phyloP scores from a whole-genome alignment of 2,329 filamentous ascomycete genomes.

The Botrytis aclada region DNA sequence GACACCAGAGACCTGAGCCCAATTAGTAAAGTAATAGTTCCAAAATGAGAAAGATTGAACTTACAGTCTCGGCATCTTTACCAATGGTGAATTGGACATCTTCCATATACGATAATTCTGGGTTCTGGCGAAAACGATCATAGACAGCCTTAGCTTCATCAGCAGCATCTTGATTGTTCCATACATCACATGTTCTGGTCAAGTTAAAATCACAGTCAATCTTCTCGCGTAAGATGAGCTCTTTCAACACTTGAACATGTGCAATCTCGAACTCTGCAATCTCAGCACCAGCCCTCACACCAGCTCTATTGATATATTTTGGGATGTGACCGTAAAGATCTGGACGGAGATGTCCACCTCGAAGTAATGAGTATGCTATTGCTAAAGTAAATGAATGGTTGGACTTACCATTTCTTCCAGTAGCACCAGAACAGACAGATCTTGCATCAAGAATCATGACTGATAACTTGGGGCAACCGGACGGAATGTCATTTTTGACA shows the following conservation, averaged over 20 bases:
- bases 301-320: neutral
- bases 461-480: slow-evolving; percentile 26
- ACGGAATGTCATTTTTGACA: slow-evolving; percentile 42
- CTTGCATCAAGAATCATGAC: slow-evolving; percentile 74
- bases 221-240: slow-evolving; percentile 39
- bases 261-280: slow-evolving; percentile 40
- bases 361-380: neutral
- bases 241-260: slow-evolving; percentile 41
- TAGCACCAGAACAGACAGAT: slow-evolving; percentile 75
- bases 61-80: slow-evolving; percentile 5
- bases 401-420: slow-evolving; percentile 55
- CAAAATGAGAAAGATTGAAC: neutral
- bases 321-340: slow-evolving; percentile 19
- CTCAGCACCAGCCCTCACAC: neutral
- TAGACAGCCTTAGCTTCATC: slow-evolving; percentile 8
- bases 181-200: slow-evolving; percentile 30
- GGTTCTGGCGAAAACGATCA: neutral
- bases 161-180: slow-evolving; percentile 1
- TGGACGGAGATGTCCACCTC: slow-evolving; percentile 5
- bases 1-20: slow-evolving; percentile 25
- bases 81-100: slow-evolving; percentile 6
- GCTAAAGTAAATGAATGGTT: neutral
- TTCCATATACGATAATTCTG: slow-evolving; percentile 5
- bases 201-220: slow-evolving; percentile 45
- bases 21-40: neutral